phyloP scores from a whole-genome alignment of 306 rosid species.

The Citrullus mucosospermus region DNA sequence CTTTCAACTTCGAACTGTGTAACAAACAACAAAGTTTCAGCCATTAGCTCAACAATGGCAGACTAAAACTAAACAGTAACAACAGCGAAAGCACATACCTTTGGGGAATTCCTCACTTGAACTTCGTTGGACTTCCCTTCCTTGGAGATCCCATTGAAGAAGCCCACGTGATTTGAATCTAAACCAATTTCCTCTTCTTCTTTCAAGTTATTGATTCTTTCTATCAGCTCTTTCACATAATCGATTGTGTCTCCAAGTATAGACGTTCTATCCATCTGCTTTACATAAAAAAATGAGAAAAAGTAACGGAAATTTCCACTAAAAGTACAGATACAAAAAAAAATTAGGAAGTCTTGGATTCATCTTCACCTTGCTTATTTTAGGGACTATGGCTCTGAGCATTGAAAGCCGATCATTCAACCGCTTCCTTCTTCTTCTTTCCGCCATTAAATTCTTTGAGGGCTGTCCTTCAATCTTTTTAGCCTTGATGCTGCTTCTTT shows the following conservation, averaged over 20 bases:
- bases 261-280: slow-evolving; percentile 95
- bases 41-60: not conserved
- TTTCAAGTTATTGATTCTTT: slow-evolving; percentile 70
- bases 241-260: slow-evolving; percentile 97
- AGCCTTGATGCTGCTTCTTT: not conserved
- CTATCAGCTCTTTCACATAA: slow-evolving; percentile 90
- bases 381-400: slow-evolving; percentile 13
- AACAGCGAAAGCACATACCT: slow-evolving; percentile 20
- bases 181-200: slow-evolving; percentile 49
- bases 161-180: slow-evolving; percentile 23
- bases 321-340: not conserved
- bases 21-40: not conserved
- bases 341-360: not conserved
- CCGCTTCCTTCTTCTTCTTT: slow-evolving; percentile 11
- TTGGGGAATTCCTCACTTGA: slow-evolving; percentile 72
- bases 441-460: slow-evolving; percentile 14
- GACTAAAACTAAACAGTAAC: not conserved
- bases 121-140: slow-evolving; percentile 59
- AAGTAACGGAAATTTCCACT: not conserved
- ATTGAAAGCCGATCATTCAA: slow-evolving; percentile 13
- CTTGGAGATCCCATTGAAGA: slow-evolving; percentile 39
- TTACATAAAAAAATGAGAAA: not conserved
- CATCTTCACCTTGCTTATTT: slow-evolving; percentile 8
- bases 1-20: slow-evolving; percentile 80
- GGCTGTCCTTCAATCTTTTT: slow-evolving; percentile 9